Percentiles rank a stretch among this genome's conserved stretches.
These are phyloP conservation scores for Sporobolomyces pararoseus DNA, from an alignment of 768 basidiomycete genomes.

Conservation along the genomic window DNA sequence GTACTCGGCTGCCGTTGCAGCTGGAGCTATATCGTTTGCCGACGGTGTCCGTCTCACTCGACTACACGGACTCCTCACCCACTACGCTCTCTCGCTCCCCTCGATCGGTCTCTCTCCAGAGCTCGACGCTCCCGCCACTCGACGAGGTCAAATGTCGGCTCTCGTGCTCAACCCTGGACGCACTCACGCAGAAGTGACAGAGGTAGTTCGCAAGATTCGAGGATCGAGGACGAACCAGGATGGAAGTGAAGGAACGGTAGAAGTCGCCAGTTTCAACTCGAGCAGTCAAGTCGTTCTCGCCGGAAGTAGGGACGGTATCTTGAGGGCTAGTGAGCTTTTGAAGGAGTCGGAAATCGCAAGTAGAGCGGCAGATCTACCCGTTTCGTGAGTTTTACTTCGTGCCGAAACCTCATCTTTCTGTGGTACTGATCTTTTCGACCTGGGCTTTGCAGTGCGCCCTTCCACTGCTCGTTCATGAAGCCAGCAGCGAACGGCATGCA, in stretches of 20 bases:
- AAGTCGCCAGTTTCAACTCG: conserved; percentile 47
- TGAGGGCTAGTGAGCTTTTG: conserved; percentile 42
- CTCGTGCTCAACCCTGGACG: conserved; percentile 43
- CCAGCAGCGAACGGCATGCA: conserved; percentile 44
- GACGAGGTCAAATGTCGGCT: conserved; percentile 44
- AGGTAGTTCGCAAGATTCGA: conserved; percentile 34
- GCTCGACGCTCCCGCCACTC: conserved; percentile 35
- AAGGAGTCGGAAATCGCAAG: conserved; percentile 40
- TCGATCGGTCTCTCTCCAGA: conserved; percentile 42
- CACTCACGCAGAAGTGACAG: conserved; percentile 40
- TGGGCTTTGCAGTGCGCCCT: conserved; percentile 37
- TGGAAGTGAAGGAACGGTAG: conserved; percentile 41
- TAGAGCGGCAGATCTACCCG: conserved; percentile 45
- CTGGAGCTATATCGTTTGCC: conserved; percentile 42
- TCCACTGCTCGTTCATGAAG: conserved; percentile 46
- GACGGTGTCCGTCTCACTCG: conserved; percentile 45
- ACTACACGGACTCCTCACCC: conserved; percentile 45
- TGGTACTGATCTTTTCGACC: neutral
- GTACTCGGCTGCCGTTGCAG: conserved; percentile 45
- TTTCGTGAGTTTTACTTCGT: conserved; percentile 38
- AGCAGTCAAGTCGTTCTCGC: conserved; percentile 44
- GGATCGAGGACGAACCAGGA: neutral
- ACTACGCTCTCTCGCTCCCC: conserved; percentile 40
- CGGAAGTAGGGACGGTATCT: conserved; percentile 43
- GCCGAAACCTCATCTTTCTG: neutral